Percentiles rank a stretch among this genome's conserved stretches.
Evolutionary conservation across 2,329 filamentous ascomycete species (phyloP).

Genomic region (Metarhizium rileyi): DNA sequence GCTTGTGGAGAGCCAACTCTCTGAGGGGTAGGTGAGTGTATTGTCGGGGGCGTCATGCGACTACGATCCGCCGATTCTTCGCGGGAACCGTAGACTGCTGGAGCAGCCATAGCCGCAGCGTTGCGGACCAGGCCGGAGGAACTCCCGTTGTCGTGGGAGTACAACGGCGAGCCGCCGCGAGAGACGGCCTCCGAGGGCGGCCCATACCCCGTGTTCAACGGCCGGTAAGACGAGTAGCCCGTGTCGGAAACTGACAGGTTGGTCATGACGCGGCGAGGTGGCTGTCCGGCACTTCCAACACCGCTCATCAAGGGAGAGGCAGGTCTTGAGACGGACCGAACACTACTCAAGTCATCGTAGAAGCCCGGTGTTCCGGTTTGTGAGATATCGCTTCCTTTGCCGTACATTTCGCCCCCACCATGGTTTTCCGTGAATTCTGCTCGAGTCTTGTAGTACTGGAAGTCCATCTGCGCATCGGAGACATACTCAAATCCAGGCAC

Average conservation of each 20-base stretch:
- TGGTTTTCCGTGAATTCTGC: conserved; percentile 81
- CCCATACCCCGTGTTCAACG: conserved; percentile 9
- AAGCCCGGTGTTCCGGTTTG: conserved; percentile 54
- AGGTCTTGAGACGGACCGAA: conserved; percentile 34
- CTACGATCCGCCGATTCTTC: conserved; percentile 16
- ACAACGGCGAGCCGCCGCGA: conserved; percentile 37
- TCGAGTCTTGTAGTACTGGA: conserved; percentile 83
- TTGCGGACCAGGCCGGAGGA: conserved; percentile 41
- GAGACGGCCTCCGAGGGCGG: conserved; percentile 12
- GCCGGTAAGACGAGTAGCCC: conserved; percentile 17
- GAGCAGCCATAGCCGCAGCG: conserved; percentile 36
- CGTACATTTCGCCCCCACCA: conserved; percentile 65
- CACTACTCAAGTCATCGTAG: conserved; percentile 31
- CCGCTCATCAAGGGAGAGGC: conserved; percentile 33
- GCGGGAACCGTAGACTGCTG: conserved; percentile 14
- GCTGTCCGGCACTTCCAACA: conserved; percentile 20
- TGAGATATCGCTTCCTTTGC: conserved; percentile 46
- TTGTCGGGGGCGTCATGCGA: conserved; percentile 15
- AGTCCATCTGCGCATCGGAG: conserved; percentile 76
- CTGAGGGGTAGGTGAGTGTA: conserved; percentile 8
- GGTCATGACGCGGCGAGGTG: conserved; percentile 14
- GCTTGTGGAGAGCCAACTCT: conserved; percentile 1
- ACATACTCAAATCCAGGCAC: conserved; percentile 82
- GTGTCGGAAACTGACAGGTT: conserved; percentile 12
- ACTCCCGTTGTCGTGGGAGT: conserved; percentile 42